Conservation (phyloP, 2,329 filamentous ascomycete species). For the Cladosporium colombiae region DNA sequence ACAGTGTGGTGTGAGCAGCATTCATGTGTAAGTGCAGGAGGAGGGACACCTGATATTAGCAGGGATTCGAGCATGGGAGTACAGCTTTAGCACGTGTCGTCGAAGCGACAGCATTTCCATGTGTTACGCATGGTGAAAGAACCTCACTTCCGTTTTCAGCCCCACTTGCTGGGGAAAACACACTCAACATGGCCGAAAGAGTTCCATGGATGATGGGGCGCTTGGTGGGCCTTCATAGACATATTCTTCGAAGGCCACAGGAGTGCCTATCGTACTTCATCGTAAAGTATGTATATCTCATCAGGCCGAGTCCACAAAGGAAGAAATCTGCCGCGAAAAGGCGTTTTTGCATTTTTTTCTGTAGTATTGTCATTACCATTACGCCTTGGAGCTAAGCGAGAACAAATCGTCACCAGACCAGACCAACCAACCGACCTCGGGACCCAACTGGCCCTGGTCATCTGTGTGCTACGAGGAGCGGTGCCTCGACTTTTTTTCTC, state of each 20-base stretch:
- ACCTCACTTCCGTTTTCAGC: background rate
- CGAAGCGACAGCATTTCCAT: background rate
- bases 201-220: too few species aligned
- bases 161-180: too few species aligned
- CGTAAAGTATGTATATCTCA: too few species aligned
- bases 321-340: background rate
- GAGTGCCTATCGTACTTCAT: background rate
- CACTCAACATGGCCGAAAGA: too few species aligned
- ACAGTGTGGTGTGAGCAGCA: background rate
- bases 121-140: background rate
- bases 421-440: background rate
- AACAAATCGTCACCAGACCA: background rate
- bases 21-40: background rate
- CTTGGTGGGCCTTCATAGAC: background rate
- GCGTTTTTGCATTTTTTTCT: background rate
- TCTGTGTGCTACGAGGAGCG: background rate
- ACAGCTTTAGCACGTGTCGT: background rate
- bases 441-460: background rate
- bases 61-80: background rate
- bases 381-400: constrained; percentile 1
- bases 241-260: background rate
- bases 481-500: background rate
- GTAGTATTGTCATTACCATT: constrained; percentile 13
- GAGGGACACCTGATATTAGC: background rate
- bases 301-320: background rate